Base-by-base conservation (phyloP, 179 eudicot genomes). In the Beta macrorhiza region DNA sequence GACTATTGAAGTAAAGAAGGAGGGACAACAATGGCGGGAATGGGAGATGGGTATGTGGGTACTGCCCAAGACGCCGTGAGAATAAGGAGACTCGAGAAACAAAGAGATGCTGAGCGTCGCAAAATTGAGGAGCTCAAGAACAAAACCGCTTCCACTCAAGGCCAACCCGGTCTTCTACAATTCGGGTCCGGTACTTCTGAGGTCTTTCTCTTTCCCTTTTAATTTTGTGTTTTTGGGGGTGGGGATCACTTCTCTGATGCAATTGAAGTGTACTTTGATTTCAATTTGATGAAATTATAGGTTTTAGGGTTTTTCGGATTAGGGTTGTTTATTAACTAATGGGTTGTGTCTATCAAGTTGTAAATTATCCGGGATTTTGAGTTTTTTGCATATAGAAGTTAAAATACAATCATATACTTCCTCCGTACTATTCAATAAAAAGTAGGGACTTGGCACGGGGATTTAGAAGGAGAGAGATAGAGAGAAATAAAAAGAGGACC, bases 21-120 rank as follows among this genome's bases (percentile, higher is more conserved):
- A 17, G 55, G 49, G 3, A 42, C 5, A 44, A 45, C 12, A 64
- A 93, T 95, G 99, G 89, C 99, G 90, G 99, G 99, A 15, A 95
- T 95, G 99, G 99, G 99, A 61, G 99, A 95, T 68, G 99, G 98
- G 29, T 95, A 95, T 79, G 98, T 95, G 75, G 99, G 99, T 32
- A 92, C 97, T 29, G 97, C 97, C 57, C 98, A 95, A 74, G 99
- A 95, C 82, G 98, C 92, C 22, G 99, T 92, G 11, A 86, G 99
- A 85, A 95, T 95, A 76, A 82, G 99, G 62, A 86, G 99, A 83
- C 89, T 95, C 14, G 97, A 95, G 87, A 95, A 95, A 86, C 99
- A 95, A 85, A 88, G 99, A 86, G 99, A 95, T 74, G 95, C 98
- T 1, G 99, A 95, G 84, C 90, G 99, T 72, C 89, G 90, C 65